These are phyloP conservation scores for Puccinia horiana DNA, from an alignment of 1,284 basidiomycete genomes.

Conservation along the genomic window DNA sequence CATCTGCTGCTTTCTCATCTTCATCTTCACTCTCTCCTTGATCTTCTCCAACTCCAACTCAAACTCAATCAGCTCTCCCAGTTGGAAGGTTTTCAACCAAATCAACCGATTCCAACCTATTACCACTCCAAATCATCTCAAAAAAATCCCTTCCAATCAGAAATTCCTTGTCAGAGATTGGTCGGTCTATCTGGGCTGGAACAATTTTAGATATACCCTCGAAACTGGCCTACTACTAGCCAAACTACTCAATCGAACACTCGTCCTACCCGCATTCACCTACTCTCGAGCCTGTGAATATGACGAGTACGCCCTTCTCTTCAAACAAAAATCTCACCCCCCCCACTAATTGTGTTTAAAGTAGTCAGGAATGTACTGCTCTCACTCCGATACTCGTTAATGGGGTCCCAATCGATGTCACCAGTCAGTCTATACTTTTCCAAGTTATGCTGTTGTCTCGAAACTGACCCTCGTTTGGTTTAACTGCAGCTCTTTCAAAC, in stretches of 20 bases:
- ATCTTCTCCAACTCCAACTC: background rate
- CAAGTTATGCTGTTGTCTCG: too few species aligned
- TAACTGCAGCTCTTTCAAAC: conserved; percentile 12
- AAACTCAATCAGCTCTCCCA: background rate
- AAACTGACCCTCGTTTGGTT: too few species aligned
- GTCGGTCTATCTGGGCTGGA: conserved; percentile 41
- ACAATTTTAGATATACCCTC: conserved; percentile 43
- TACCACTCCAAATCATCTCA: too few species aligned
- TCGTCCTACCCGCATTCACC: conserved; percentile 45
- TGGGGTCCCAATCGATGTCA: conserved; percentile 34
- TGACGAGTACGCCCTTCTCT: conserved; percentile 22
- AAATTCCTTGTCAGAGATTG: conserved; percentile 47
- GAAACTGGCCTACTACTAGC: conserved; percentile 42
- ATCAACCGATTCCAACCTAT: background rate
- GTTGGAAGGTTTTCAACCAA: conserved; percentile 2
- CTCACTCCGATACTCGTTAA: conserved; percentile 35
- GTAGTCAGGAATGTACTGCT: conserved; percentile 37
- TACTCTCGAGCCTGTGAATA: conserved; percentile 44
- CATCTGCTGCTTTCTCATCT: background rate
- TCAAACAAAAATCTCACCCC: background rate
- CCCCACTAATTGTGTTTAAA: background rate
- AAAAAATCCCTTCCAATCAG: background rate
- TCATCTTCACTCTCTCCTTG: background rate
- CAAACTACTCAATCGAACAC: conserved; percentile 32
- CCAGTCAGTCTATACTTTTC: background rate